Conservation (phyloP, 169 alveolate genomes). For the Plasmodium relictum region DNA sequence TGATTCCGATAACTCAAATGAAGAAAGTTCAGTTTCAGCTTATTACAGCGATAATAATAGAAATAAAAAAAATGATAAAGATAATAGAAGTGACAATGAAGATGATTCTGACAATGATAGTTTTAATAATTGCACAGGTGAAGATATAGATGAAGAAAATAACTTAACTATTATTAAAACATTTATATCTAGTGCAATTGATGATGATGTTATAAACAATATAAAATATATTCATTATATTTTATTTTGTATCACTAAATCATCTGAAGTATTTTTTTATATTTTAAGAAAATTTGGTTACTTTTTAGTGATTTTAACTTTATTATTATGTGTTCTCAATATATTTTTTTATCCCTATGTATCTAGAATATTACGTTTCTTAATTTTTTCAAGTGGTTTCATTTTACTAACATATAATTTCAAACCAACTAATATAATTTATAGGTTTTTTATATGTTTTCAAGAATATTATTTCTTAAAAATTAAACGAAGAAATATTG, state of each 20-base stretch:
- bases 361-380: conserved; percentile 25
- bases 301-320: conserved; percentile 30
- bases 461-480: conserved; percentile 51
- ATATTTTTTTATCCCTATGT: conserved; percentile 63
- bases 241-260: conserved; percentile 18
- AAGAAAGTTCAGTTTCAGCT: not conserved
- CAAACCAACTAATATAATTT: conserved; percentile 56
- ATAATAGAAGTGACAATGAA: not conserved
- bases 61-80: not conserved
- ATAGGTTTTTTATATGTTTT: conserved; percentile 49
- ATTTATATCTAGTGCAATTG: conserved; percentile 53
- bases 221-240: conserved; percentile 71
- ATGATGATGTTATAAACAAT: conserved; percentile 63
- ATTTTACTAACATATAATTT: conserved; percentile 66
- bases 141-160: conserved; percentile 20
- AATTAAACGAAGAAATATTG: conserved; percentile 13
- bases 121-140: not conserved
- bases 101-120: conserved; percentile 12
- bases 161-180: conserved; percentile 50
- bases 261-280: conserved; percentile 38
- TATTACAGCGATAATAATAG: not conserved
- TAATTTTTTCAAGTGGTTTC: conserved; percentile 38
- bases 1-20: not conserved
- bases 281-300: conserved; percentile 64
- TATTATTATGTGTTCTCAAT: conserved; percentile 30